Base-by-base conservation (phyloP, 352 stramenopile species). In the Elongisporangium prolatum region DNA sequence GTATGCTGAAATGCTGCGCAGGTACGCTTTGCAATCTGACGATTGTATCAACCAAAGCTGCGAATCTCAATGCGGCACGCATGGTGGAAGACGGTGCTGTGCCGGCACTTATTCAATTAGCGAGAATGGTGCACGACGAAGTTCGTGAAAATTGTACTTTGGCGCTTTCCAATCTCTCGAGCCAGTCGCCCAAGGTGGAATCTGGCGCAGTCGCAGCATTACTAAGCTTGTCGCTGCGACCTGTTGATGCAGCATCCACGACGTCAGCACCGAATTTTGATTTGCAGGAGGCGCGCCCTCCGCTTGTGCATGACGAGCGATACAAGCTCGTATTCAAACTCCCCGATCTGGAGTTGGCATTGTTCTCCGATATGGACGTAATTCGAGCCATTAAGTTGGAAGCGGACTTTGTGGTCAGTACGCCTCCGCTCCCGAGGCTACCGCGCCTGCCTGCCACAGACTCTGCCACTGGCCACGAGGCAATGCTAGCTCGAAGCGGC, bases 81-180 rank as follows among this genome's bases (percentile, higher is more conserved):
- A 93, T 93, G 84, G 76, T 93, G 17, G 57, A 74, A 2, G 72
- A 90, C 50, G 77, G 68, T 10, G 80, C 77, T 2, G 79, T 91
- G 18, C 75, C 75, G 34, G 84, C 84, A 11, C 60, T 93, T 2
- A 82, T 91, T 48, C 69, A 84, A 16, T 62, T 93, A 1, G 75
- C 77, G 2, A 84, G 78, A 20, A 67, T 80, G 14, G 84, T 86
- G 17, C 80, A 81, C 34, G 71, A 86, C 20, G 71, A 75, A 0
- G 77, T 89, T 11, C 80, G 78, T 2, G 80, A 91, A 37, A 67
- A 80, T 50, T 93, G 84, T 28, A 89, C 84, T 17, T 60, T 86
- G 8, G 81, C 84, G 14, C 60, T 93, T 8, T 86, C 81, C 0
- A 91, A 93, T 63, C 54, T 93, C 2, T 90, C 81, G 5, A 64